Conservation (phyloP, 371 early-diverging fungal genomes). For the Mucor indicus region DNA sequence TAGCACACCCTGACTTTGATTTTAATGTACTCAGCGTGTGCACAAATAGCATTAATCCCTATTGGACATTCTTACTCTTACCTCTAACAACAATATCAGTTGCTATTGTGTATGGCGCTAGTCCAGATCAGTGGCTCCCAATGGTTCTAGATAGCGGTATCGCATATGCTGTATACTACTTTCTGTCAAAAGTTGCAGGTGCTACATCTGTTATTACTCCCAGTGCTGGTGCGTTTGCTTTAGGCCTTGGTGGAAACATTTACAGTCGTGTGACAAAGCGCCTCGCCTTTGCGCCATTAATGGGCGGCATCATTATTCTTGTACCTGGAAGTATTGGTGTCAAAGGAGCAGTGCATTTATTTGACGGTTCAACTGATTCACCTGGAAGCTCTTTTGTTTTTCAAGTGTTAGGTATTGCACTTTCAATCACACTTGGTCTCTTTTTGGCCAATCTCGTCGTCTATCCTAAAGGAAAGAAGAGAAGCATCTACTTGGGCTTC, state of each 20-base stretch:
- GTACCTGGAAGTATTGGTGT: slow-evolving; percentile 46
- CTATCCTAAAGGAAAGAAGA: slow-evolving; percentile 37
- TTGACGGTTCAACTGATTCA: slow-evolving; percentile 26
- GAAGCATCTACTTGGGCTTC: slow-evolving; percentile 32
- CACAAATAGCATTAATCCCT: slow-evolving; percentile 24
- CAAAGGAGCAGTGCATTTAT: slow-evolving; percentile 28
- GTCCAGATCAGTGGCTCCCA: slow-evolving; percentile 16
- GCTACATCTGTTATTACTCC: slow-evolving; percentile 23
- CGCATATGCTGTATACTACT: slow-evolving; percentile 29
- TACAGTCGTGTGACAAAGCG: slow-evolving; percentile 28
- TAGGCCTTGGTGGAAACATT: slow-evolving; percentile 32
- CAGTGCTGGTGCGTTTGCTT: slow-evolving; percentile 35
- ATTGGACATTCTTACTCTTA: slow-evolving; percentile 30
- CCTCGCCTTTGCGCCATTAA: slow-evolving; percentile 31
- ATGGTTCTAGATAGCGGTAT: slow-evolving; percentile 27
- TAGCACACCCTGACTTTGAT: slow-evolving; percentile 14
- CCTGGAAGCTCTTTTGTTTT: slow-evolving; percentile 27
- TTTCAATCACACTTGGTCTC: slow-evolving; percentile 35
- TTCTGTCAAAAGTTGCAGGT: slow-evolving; percentile 19
- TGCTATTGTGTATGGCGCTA: slow-evolving; percentile 30
- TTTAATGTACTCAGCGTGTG: slow-evolving; percentile 17
- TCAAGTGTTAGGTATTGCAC: slow-evolving; percentile 32
- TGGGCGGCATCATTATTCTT: slow-evolving; percentile 36
- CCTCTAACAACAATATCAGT: slow-evolving; percentile 24
- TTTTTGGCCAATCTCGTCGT: slow-evolving; percentile 35